phyloP scores from a whole-genome alignment of 192 early-diverging fungal species.

The Coemansia sp. region DNA sequence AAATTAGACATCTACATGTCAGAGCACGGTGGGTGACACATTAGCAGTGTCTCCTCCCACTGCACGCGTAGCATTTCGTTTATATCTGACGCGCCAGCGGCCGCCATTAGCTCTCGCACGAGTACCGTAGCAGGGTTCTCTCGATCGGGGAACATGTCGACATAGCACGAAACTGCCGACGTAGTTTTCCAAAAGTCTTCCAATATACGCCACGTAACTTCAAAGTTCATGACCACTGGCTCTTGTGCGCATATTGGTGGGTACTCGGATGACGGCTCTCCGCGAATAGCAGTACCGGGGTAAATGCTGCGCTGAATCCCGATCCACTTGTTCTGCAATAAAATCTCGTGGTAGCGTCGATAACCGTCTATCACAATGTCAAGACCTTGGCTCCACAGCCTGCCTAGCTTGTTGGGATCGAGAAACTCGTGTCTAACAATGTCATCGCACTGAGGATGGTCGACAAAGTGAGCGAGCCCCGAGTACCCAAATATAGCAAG shows the following conservation, averaged over 20 bases:
- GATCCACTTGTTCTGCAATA: slow-evolving; percentile 16
- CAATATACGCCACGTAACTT: slow-evolving; percentile 27
- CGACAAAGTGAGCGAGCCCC: slow-evolving; percentile 30
- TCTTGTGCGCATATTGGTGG: slow-evolving; percentile 10
- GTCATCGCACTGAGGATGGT: slow-evolving; percentile 45
- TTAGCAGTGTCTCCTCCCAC: slow-evolving; percentile 34
- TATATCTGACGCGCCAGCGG: slow-evolving; percentile 22
- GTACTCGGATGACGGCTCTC: slow-evolving; percentile 11
- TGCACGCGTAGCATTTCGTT: slow-evolving; percentile 30
- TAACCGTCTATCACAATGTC: slow-evolving; percentile 33
- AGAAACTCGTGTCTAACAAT: not conserved
- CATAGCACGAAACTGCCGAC: slow-evolving; percentile 17
- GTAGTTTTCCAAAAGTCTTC: slow-evolving; percentile 27
- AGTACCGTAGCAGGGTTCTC: slow-evolving; percentile 12
- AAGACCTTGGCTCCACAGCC: slow-evolving; percentile 18
- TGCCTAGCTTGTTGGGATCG: slow-evolving; percentile 12
- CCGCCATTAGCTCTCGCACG: slow-evolving; percentile 34
- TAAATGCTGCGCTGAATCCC: slow-evolving; percentile 25
- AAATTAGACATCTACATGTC: not conserved
- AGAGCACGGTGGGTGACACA: slow-evolving; percentile 23
- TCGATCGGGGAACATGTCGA: slow-evolving; percentile 24
- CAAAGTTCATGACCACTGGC: slow-evolving; percentile 24
- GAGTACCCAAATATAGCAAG: slow-evolving; percentile 51
- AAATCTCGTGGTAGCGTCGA: slow-evolving; percentile 20
- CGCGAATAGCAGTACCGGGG: slow-evolving; percentile 13